A percentile compares a stretch with the other conserved stretches of the same genome.
These are phyloP conservation scores for Cladorrhinum sp. DNA, from an alignment of 2,329 filamentous ascomycete species.

Conservation along the genomic window DNA sequence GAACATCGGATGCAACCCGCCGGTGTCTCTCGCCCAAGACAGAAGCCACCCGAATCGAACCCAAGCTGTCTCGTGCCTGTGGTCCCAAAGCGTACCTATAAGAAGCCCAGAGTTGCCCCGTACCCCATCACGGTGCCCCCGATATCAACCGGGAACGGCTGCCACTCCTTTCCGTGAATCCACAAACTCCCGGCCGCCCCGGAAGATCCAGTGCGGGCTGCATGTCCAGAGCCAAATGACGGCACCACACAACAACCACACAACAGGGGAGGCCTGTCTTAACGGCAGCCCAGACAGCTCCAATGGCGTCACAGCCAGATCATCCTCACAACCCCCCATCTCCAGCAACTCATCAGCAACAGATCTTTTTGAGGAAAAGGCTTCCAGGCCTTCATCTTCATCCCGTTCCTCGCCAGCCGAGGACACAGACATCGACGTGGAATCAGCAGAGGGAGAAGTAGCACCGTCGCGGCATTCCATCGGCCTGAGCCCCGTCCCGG, in stretches of 20 bases:
- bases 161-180: neutral
- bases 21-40: neutral
- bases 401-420: neutral
- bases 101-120: neutral
- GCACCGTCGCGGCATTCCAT: neutral
- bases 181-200: neutral
- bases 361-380: neutral
- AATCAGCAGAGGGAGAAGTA: neutral
- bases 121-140: neutral
- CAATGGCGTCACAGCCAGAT: conserved; percentile 4
- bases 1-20: neutral
- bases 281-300: neutral
- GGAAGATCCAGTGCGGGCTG: neutral
- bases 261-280: conserved; percentile 2
- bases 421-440: neutral
- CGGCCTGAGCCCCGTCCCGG: neutral
- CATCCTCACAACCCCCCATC: conserved; percentile 1
- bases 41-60: neutral
- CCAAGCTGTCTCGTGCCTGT: neutral
- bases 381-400: neutral
- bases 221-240: conserved; percentile 6
- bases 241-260: neutral
- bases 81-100: neutral
- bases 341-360: neutral
- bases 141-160: neutral